Evolutionary conservation across 2,329 filamentous ascomycete species (phyloP).

Genomic region (Aspergillus calidoustus): DNA sequence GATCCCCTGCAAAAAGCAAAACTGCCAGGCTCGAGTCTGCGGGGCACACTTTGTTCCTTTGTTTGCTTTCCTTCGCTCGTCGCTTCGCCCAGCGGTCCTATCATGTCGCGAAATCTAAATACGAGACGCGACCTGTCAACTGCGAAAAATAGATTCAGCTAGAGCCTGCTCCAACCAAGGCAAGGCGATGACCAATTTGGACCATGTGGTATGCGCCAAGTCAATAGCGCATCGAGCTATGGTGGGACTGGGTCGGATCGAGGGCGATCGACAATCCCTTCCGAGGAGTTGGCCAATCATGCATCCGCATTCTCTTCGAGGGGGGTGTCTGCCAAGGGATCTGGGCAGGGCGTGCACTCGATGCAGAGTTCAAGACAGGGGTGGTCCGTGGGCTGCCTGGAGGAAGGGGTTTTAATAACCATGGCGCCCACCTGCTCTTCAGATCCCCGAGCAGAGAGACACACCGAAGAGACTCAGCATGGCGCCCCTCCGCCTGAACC

Average conservation of each 20-base stretch:
- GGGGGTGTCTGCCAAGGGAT: background rate
- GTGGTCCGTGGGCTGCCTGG: background rate
- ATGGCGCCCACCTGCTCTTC: background rate
- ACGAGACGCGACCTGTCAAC: too few relatives aligned
- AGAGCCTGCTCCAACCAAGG: too few relatives aligned
- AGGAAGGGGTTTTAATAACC: background rate
- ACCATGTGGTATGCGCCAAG: background rate
- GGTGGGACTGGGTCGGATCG: background rate
- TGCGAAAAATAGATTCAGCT: too few relatives aligned
- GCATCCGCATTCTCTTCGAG: background rate
- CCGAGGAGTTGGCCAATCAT: background rate
- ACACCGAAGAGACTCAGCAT: background rate
- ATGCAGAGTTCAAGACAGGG: background rate
- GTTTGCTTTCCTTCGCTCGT: too few relatives aligned
- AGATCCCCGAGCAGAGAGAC: too few relatives aligned
- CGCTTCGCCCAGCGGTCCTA: too few relatives aligned
- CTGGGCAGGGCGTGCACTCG: background rate
- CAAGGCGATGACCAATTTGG: too few relatives aligned
- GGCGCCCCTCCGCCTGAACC: background rate
- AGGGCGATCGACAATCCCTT: background rate
- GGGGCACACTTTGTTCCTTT: too few relatives aligned
- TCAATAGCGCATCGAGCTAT: background rate
- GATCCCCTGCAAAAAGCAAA: too few relatives aligned
- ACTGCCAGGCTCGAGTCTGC: too few relatives aligned
- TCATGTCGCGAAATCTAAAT: too few relatives aligned